Base-by-base conservation (phyloP, 2,329 filamentous ascomycete genomes). In the Huntiella decipiens region DNA sequence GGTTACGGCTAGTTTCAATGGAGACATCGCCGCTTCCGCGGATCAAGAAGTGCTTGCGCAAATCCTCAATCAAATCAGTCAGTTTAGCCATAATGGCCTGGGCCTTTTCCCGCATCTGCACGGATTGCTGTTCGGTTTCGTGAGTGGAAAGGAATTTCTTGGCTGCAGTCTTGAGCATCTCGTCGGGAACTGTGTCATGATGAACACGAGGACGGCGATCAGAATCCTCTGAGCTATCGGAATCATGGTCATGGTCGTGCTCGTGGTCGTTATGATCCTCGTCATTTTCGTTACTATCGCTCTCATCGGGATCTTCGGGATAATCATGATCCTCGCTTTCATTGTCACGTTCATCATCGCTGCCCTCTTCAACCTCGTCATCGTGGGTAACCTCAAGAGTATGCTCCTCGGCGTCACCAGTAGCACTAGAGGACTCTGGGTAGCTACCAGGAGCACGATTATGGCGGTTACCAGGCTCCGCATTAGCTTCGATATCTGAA, bases 141-240 rank as follows among this genome's bases (percentile, higher is more conserved):
- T 96, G 86, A 0, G 73, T 68, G 48, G 87, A 79, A 33, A 96
- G 64, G 58, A 98, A 95, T 46, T 74, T 81, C 60, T 82, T 83
- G 0, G 91, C 87, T 49, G 22, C 22, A 28, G 8, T 28, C 22
- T 28, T 28, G 22, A 28, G 22, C 22, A 28, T 28, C 22, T 28
- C 22, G 8, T 28, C 22, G 8, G 22, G 22, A 28, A 28, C 22
- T 10, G 22, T 28, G 22, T 28, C 22, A 28, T 28, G 22, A 10
- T 28, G 22, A 28, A 28, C 22, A 28, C 5, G 22, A 28, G 43
- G 43, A 11, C 42, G 43, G 17, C 45, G 42, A 6, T 76, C 79
- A 34, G 76, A 79, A 37, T 69, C 72, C 38, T 75, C 70, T 38
- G 80, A 84, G 55, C 73, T 79, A 50, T 62, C 66, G 2, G 62